These are phyloP conservation scores for Artemisia annua DNA, from an alignment of 129 eudicot species.

Conservation along the genomic window DNA sequence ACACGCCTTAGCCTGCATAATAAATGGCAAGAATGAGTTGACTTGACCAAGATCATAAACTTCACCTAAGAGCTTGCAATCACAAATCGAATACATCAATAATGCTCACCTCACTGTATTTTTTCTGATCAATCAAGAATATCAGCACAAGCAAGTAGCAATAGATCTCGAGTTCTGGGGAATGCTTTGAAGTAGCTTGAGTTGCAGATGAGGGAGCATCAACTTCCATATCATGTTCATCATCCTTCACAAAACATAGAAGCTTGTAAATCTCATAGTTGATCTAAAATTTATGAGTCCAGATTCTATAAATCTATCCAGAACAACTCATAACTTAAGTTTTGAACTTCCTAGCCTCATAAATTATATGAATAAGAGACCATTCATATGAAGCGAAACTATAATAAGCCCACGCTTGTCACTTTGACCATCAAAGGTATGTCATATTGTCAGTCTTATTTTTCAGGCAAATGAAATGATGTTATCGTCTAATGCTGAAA, in stretches of 20 bases:
- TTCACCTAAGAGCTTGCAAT: not conserved
- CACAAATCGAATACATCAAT: not conserved
- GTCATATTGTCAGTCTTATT: not conserved
- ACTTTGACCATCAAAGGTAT: too few relatives aligned
- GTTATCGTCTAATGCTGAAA: not conserved
- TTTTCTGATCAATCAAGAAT: constrained; percentile 82
- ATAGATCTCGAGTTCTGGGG: constrained; percentile 85
- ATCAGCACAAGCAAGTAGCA: constrained; percentile 90
- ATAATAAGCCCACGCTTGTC: constrained; percentile 2
- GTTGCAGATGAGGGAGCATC: constrained; percentile 77
- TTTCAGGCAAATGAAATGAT: not conserved
- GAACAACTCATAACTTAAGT: not conserved
- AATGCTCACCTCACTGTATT: constrained; percentile 62
- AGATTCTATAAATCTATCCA: not conserved
- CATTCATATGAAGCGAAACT: not conserved
- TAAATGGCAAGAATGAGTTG: constrained; percentile 5
- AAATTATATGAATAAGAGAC: not conserved
- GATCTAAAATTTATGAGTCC: not conserved
- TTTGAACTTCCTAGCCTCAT: constrained; percentile 1
- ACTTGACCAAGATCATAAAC: constrained; percentile 9
- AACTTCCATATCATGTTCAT: constrained; percentile 85
- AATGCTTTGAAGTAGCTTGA: constrained; percentile 57
- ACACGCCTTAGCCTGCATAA: constrained; percentile 85
- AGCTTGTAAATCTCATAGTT: not conserved
- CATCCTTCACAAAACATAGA: constrained; percentile 48